Base-by-base conservation (phyloP, 768 basidiomycete genomes). In the Suillus lakei region DNA sequence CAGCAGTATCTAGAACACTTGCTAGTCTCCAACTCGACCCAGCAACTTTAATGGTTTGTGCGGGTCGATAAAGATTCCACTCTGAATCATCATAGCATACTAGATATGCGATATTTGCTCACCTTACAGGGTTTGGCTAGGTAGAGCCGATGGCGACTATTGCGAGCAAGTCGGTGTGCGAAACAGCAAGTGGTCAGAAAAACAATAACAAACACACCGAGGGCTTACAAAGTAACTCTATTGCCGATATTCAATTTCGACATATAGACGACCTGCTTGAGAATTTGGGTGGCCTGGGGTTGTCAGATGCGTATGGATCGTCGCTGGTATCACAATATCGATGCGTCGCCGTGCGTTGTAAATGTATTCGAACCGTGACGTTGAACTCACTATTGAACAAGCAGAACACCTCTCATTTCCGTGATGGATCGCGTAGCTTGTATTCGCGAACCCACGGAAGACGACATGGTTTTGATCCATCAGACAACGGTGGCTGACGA, bases 1-100 rank as follows among this genome's bases (percentile, higher is more conserved):
- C 93, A 95, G 92, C 87, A 95, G 93, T 95, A 95, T 95, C 93
- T 88, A 84, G 92, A 93, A 92, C 91, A 85, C 87, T 81, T 82
- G 72, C 66, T 74, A 80, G 91, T 94, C 93, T 85, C 83, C 92
- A 85, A 74, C 67, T 85, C 85, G 80, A 91, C 89, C 91, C 90
- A 79, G 76, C 81, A 67, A 69, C 67, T 66, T 66, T 62, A 51
- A 62, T 34, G 3, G 1, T 10, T 18, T 71, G 75, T 69, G 77
- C 79, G 83, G 91, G 86, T 93, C 84, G 81, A 86, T 91, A 76
- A 79, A 90, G 93, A 81, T 88, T 92, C 93, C 93, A 95, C 93
- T 95, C 93, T 91, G 89, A 91, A 86, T 95, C 91, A 94, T 95
- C 93, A 76, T 75, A 38, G 70, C 26, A 41, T 41, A 66, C 46